Evolutionary conservation across 163 green algal species (phyloP).

Genomic region (Coccomyxa subellipsoidea): DNA sequence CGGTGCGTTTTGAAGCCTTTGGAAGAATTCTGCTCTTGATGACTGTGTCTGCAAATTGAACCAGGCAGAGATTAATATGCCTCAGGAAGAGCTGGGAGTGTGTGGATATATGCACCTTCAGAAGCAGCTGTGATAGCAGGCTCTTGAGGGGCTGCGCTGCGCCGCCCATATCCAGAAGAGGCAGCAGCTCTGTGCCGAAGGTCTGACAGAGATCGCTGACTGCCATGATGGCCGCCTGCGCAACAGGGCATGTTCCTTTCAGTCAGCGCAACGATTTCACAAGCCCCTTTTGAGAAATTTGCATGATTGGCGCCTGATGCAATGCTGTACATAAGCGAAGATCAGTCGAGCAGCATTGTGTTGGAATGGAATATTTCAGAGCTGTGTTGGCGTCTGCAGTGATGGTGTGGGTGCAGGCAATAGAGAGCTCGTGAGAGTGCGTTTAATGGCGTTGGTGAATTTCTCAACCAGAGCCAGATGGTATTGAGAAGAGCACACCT

Average conservation of each 20-base stretch:
- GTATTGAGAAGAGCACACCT: conserved; percentile 26
- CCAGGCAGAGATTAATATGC: not conserved
- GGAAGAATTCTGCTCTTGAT: not conserved
- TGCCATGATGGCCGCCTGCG: conserved; percentile 49
- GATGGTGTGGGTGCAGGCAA: no score
- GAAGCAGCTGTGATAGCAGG: conserved; percentile 49
- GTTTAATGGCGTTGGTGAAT: no score
- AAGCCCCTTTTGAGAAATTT: no score
- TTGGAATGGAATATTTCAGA: not conserved
- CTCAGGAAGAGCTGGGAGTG: not conserved
- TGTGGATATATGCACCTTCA: conserved; percentile 29
- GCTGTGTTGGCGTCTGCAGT: no score
- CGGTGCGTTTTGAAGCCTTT: no score
- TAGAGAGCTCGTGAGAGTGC: no score
- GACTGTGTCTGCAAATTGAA: not conserved
- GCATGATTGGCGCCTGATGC: no score
- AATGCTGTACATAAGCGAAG: not conserved
- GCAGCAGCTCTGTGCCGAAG: conserved; percentile 31
- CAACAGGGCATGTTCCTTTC: not conserved
- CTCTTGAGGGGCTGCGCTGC: conserved; percentile 33
- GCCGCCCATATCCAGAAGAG: conserved; percentile 35
- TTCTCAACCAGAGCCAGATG: no score
- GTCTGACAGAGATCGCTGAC: conserved; percentile 33
- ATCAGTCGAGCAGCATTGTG: not conserved
- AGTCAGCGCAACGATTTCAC: no score